Base-by-base conservation (phyloP, 108 stramenopile species). In the Epithemia pelagica region DNA sequence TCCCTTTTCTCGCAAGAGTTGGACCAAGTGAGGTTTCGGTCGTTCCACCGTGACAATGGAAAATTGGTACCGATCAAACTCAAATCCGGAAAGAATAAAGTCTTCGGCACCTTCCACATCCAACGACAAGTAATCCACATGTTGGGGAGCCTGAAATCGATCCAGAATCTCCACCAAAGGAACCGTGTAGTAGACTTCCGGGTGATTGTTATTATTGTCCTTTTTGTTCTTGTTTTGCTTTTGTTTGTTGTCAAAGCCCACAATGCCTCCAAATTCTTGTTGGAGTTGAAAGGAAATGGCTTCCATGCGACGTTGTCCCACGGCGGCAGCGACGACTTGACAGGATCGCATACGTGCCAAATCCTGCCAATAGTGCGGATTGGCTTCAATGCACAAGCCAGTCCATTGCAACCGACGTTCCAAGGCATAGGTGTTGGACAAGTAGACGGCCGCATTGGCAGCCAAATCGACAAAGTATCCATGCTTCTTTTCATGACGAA, bases 51-150 rank as follows among this genome's bases (percentile, higher is more conserved):
- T 82, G 63, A 83, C 15, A 29, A 81, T 23, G 2, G 28, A 58
- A 53, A 87, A 59, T 3, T 33, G 60, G 61, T 83, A 83, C 7
- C 64, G 20, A 24, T 59, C 37, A 61, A 78, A 83, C 8, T 82
- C 82, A 64, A 87, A 83, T 3, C 31, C 59, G 29, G 61, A 52
- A 78, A 87, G 76, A 5, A 87, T 64, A 23, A 81, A 68, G 19
- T 73, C 69, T 70, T 87, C 85, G 2, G 85, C 85, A 2, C 85
- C 85, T 59, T 87, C 80, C 2, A 82, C 74, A 62, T 86, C 84
- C 28, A 86, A 54, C 8, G 72, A 77, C 26, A 86, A 8, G 32
- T 86, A 86, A 59, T 83, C 85, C 65, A 86, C 82, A n/a, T 51
- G 77, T 7, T 54, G 54, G 26, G 82, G 82, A 22, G 70, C 81